Base-by-base conservation (phyloP, 2,329 filamentous ascomycete genomes). In the Trichoderma pleuroti region DNA sequence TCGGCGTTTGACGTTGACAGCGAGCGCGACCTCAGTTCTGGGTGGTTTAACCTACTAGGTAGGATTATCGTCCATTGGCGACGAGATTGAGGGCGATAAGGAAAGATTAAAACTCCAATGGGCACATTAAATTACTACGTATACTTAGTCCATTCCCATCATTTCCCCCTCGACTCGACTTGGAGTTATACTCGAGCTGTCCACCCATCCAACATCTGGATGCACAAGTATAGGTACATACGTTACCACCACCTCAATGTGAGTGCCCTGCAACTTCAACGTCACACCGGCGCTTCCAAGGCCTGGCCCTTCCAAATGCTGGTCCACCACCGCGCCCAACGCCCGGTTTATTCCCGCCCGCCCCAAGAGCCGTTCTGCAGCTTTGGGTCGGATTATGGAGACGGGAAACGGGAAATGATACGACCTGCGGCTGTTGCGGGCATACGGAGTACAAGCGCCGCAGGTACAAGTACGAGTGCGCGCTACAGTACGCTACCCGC, bases 371-470 rank as follows among this genome's bases (percentile, higher is more conserved):
- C 64, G 54, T 68, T 60, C 57, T 60, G 36, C 64, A 67, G 64
- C 52, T 67, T 67, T 67, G 36, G 52, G 54, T 28, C 24, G 39
- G 39, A 56, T 36, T 39, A 54, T 21, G 46, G 49, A 42, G 26
- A 46, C 39, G 56, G 65, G 65, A 59, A 59, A 26, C 16, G 54
- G 65, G 30, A 46, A 68, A 42, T 59, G 65, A 46, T 60, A 68
- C 64, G 64, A 57, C 46, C n/a, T 65, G 49, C 63, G 63, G 63
- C 46, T 65, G 49, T n/a, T 65, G 63, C 63, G 63, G 63, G 30
- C 30, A 65, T 42, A 67, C 64, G 64, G 64, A 67, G 64, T 67
- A 67, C 64, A 32, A 39, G 24, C 34, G 34, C 49, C 64, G 64
- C 34, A n/a, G 32, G 64, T 56, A 65, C 63, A 34, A 18, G 42